Percentiles rank a stretch among this genome's conserved stretches.
Conservation (phyloP, 2,329 filamentous ascomycete genomes). For the Aureobasidium leucospermi region DNA sequence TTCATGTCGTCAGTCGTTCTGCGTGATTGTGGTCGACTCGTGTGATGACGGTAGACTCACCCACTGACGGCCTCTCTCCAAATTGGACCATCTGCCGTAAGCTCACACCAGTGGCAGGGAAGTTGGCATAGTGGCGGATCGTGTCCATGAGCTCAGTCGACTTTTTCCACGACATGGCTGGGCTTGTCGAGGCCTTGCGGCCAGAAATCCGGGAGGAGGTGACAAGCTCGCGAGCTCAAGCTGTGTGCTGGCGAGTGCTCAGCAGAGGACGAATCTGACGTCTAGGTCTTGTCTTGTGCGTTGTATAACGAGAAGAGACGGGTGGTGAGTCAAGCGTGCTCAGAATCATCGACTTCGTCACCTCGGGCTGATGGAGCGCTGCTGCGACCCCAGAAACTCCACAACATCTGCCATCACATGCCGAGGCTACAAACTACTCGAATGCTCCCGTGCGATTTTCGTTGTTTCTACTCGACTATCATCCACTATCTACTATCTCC, state of each 20-base stretch:
- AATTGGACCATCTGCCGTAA: constrained; percentile 99
- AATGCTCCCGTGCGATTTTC: no score
- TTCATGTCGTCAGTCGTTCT: not conserved
- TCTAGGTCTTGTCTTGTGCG: not conserved
- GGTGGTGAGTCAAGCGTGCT: not conserved
- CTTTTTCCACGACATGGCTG: constrained; percentile 82
- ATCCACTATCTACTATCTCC: not conserved
- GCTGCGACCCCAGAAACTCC: no score
- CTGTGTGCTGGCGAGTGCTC: constrained; percentile 1
- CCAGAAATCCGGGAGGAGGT: not conserved
- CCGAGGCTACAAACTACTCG: not conserved
- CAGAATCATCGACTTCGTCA: no score
- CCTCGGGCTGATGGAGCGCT: no score
- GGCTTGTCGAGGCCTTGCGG: constrained; percentile 15
- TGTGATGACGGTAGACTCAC: constrained; percentile 1
- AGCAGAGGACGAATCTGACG: not conserved
- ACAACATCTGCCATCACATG: not conserved
- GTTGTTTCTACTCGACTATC: no score
- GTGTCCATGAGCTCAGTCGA: constrained; percentile 88
- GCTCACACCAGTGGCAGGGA: constrained; percentile 92
- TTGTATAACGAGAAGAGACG: not conserved
- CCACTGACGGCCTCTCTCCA: constrained; percentile 81
- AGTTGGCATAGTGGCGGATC: constrained; percentile 94
- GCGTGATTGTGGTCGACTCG: not conserved
- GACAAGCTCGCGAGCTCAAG: constrained; percentile 12